Conservation (phyloP, 2,329 filamentous ascomycete species). For the Xylaria sp. region DNA sequence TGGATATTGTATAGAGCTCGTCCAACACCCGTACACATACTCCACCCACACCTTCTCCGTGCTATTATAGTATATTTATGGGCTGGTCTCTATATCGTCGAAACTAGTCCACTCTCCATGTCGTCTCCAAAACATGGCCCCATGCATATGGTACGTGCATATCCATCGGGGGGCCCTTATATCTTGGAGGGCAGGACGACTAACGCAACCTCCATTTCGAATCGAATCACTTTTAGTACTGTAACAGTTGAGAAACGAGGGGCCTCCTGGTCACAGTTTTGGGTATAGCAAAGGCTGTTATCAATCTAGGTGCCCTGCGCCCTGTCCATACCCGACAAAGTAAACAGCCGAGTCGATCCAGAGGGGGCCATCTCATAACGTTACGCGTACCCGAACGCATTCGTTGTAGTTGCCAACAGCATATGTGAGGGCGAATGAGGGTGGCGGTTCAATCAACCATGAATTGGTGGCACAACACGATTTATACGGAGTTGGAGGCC, state of each 20-base stretch:
- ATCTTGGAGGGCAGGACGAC: constrained; percentile 18
- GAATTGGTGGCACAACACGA: constrained; percentile 21
- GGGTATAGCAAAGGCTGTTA: neutral
- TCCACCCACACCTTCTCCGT: constrained; percentile 18
- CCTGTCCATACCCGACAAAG: constrained; percentile 21
- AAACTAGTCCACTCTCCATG: constrained; percentile 14
- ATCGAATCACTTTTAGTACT: constrained; percentile 31
- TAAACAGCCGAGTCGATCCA: constrained; percentile 18
- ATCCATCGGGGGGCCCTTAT: constrained; percentile 20
- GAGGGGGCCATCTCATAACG: constrained; percentile 3
- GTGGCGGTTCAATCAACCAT: constrained; percentile 14
- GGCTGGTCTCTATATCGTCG: neutral
- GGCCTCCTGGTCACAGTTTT: neutral
- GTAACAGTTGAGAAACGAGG: constrained; percentile 12
- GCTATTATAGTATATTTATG: constrained; percentile 15
- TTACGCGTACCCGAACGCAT: constrained; percentile 11
- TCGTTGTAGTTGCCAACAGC: constrained; percentile 6
- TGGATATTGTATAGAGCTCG: constrained; percentile 22
- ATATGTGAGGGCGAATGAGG: constrained; percentile 20
- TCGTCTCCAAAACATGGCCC: constrained; percentile 24
- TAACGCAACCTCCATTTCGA: constrained; percentile 27
- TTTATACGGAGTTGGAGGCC: constrained; percentile 35
- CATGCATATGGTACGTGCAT: constrained; percentile 26
- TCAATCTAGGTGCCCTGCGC: constrained; percentile 12
- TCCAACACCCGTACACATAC: constrained; percentile 4